phyloP scores from a whole-genome alignment of 2,329 filamentous ascomycete genomes.

The Microcyclospora pomicola region DNA sequence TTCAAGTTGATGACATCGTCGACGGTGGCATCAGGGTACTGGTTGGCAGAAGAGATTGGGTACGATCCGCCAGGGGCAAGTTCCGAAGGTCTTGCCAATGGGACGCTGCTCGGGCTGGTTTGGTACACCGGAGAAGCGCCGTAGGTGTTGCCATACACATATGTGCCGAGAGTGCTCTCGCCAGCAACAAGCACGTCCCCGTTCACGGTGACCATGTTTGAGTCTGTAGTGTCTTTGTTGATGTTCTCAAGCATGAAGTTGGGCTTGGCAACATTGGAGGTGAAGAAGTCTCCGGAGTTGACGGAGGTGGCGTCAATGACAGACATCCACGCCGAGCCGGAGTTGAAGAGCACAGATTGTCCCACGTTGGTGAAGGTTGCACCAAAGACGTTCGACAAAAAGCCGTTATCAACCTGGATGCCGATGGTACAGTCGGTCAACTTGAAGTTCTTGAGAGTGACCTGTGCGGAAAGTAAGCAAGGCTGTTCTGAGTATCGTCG shows the following conservation, averaged over 20 bases:
- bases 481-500: no score
- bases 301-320: conserved; percentile 4
- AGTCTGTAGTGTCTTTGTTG: conserved; percentile 1
- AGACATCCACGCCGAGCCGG: conserved; percentile 6
- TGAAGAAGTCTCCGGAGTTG: conserved; percentile 7
- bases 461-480: no score
- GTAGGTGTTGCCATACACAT: conserved; percentile 9
- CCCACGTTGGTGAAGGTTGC: conserved; percentile 4
- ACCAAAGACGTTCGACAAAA: conserved; percentile 5
- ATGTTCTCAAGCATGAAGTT: conserved; percentile 10
- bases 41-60: conserved; percentile 1
- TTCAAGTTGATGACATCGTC: conserved; percentile 8
- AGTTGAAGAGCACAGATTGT: conserved; percentile 4
- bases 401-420: conserved; percentile 6
- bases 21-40: conserved; percentile 3
- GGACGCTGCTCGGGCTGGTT: conserved; percentile 1
- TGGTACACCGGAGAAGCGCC: conserved; percentile 7
- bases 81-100: background rate
- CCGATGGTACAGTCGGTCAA: conserved; percentile 6
- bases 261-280: conserved; percentile 4
- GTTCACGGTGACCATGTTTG: conserved; percentile 3
- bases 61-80: conserved; percentile 2
- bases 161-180: conserved; percentile 2
- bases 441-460: conserved; percentile 6
- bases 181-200: conserved; percentile 2